phyloP scores from a whole-genome alignment of 768 basidiomycete species.

The Phylloporus sp. region DNA sequence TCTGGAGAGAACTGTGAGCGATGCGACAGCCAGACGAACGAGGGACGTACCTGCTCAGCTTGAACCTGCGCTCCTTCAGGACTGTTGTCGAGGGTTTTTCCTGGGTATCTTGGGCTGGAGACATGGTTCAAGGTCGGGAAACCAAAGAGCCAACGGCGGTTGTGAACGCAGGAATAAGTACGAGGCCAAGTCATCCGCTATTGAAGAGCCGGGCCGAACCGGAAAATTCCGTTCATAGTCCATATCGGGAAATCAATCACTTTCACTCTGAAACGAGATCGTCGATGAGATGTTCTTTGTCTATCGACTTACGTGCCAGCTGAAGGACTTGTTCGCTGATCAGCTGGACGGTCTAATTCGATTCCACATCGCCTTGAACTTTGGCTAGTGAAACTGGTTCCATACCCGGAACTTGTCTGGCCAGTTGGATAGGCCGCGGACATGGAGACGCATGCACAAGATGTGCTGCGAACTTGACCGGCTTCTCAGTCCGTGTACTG shows the following conservation, averaged over 20 bases:
- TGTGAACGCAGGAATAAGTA: constrained; percentile 28
- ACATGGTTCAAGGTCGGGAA: constrained; percentile 21
- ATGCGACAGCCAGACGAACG: constrained; percentile 1
- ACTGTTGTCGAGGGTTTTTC: constrained; percentile 47
- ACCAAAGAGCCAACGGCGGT: not conserved
- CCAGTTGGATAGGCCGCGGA: constrained; percentile 23
- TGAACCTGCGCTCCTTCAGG: constrained; percentile 80
- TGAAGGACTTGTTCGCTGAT: constrained; percentile 20
- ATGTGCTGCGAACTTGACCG: constrained; percentile 12
- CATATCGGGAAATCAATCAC: constrained; percentile 28
- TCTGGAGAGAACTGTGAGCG: constrained; percentile 37
- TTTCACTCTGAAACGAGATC: constrained; percentile 20
- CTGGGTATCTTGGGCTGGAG: constrained; percentile 33
- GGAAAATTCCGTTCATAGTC: constrained; percentile 20
- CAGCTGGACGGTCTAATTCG: constrained; percentile 8
- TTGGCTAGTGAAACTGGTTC: constrained; percentile 5
- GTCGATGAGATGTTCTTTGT: constrained; percentile 18
- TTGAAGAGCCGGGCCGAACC: constrained; percentile 24
- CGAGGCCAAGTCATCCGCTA: constrained; percentile 9
- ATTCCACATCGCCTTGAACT: constrained; percentile 9
- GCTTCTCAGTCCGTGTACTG: constrained; percentile 12
- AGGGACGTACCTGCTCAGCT: constrained; percentile 68
- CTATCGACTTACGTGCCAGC: constrained; percentile 1
- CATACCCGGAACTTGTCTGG: constrained; percentile 12
- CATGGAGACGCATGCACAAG: constrained; percentile 9